A percentile compares a stretch with the other conserved stretches of the same genome.
phyloP scores from a whole-genome alignment of 192 early-diverging fungal genomes.

The Allomyces macrogynus region DNA sequence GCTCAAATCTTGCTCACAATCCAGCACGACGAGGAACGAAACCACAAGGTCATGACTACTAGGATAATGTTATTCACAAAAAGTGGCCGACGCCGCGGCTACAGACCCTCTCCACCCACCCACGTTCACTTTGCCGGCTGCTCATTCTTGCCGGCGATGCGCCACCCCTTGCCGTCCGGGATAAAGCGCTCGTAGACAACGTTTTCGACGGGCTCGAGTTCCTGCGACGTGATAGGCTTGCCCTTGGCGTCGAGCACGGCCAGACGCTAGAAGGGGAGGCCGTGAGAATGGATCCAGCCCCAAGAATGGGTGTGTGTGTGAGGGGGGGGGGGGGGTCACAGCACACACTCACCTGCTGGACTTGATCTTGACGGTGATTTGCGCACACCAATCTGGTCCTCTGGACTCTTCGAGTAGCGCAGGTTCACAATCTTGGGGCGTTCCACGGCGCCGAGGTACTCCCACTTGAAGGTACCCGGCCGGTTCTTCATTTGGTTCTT shows the following conservation, averaged over 20 bases:
- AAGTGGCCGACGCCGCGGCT: no score
- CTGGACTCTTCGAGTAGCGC: neutral
- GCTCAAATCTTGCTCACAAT: no score
- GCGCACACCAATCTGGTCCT: neutral
- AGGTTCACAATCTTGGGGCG: neutral
- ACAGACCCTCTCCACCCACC: no score
- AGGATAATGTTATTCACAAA: no score
- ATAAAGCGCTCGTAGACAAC: neutral
- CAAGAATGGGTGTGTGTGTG: no score
- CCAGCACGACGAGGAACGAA: no score
- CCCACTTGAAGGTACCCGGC: neutral
- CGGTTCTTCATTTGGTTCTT: neutral
- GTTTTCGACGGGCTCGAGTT: neutral
- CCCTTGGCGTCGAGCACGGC: neutral
- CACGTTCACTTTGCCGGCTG: neutral
- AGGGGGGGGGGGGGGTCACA: no score
- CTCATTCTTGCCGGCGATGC: neutral
- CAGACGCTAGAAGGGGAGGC: neutral
- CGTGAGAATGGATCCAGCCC: no score
- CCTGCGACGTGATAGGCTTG: neutral
- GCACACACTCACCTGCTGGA: no score
- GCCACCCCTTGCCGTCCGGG: neutral
- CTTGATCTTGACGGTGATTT: neutral
- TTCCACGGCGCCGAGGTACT: neutral
- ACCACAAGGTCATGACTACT: no score